Base-by-base conservation (phyloP, 257 asterid species). In the Solanum lignicaule region DNA sequence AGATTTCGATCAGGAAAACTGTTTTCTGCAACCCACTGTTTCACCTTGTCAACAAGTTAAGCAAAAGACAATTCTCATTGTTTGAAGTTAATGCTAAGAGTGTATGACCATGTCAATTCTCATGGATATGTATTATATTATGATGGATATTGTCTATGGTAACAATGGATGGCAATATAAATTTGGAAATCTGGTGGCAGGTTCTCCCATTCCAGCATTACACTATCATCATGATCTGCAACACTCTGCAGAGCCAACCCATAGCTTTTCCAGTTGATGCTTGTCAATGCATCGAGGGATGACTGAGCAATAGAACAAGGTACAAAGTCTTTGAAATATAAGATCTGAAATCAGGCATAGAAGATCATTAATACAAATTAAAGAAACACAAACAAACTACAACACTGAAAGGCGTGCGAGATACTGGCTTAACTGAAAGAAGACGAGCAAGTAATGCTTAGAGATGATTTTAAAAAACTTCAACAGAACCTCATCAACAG, bases 171-270 rank as follows among this genome's bases (percentile, higher is more conserved):
- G 69, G 88, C 94, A 52, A 95, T 91, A 91, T 94, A 92, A 81
- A 97, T 91, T 91, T 90, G 96, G 31, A 91, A 74, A 82, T 73
- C 85, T 72, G 96, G 96, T 29, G 95, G 94, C 90, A 95, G 83
- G 90, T 91, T 92, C 89, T 95, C 98, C 99, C 99, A 97, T 87
- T 94, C 99, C 88, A 97, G 87, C 55, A 92, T 88, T 32, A 92
- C 86, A 90, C 88, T 65, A 43, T 92, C 98, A 88, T 90, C 96
- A 89, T 91, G 92, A 83, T 91, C 93, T 75, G 89, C 91, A 89
- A 91, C 85, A 71, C 93, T 92, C 87, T 88, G 94, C 66, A 97
- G 86, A 86, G 90, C 90, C 65, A 96, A 90, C 32, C 99, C 99
- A 79, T 91, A 97, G 58, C 90, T 94, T 89, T 95, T 93, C 99